Evolutionary conservation across 257 asterid species (phyloP).

Genomic region (Solanum pennellii): DNA sequence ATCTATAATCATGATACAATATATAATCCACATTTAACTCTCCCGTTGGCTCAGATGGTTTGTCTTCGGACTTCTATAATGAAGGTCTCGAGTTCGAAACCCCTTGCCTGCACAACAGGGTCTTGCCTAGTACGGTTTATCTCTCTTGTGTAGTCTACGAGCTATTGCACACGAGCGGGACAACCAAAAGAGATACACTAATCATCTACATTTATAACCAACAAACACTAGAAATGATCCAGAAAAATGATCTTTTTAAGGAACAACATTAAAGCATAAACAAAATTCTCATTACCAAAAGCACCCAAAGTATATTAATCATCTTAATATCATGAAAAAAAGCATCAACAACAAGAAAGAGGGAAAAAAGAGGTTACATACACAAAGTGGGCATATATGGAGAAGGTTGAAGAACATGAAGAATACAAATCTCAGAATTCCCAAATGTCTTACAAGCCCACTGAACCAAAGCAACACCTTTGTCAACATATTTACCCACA

Average conservation of each 20-base stretch:
- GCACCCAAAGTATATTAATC: neutral
- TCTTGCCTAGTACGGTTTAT: neutral
- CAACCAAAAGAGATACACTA: neutral
- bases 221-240: neutral
- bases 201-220: neutral
- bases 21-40: neutral
- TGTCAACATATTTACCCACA: slow-evolving; percentile 55
- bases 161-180: neutral
- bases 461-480: slow-evolving; percentile 42
- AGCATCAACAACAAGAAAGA: neutral
- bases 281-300: neutral
- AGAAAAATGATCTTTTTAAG: neutral
- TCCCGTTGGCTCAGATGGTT: neutral
- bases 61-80: neutral
- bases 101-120: neutral
- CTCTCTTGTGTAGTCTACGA: neutral
- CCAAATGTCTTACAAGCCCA: slow-evolving; percentile 49
- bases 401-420: slow-evolving; percentile 79
- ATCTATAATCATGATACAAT: neutral
- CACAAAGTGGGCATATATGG: slow-evolving; percentile 65
- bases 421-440: slow-evolving; percentile 43
- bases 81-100: neutral
- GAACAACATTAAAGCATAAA: neutral
- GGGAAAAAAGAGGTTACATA: slow-evolving; percentile 15
- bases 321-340: neutral